These are phyloP conservation scores for Chlamydomonas reinhardtii DNA, from an alignment of 163 green algal species.

Conservation along the genomic window DNA sequence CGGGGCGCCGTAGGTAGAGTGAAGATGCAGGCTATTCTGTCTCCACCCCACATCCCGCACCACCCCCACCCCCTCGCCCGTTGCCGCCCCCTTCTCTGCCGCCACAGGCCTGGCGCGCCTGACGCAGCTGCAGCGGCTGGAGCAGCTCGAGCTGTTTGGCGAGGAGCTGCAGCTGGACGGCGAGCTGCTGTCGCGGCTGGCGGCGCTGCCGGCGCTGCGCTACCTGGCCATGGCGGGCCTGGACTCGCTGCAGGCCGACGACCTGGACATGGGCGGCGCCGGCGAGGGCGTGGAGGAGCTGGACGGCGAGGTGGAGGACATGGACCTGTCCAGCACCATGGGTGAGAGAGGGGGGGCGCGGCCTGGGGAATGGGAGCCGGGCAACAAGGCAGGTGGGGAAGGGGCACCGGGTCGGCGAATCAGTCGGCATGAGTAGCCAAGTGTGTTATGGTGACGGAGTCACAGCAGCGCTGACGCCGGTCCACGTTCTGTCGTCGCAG, in stretches of 20 bases:
- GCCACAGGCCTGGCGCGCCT: slow-evolving; percentile 42
- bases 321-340: slow-evolving; percentile 34
- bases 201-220: slow-evolving; percentile 30
- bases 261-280: neutral
- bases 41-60: too few species aligned
- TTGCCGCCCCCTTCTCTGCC: neutral
- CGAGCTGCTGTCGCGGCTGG: slow-evolving; percentile 34
- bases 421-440: too few species aligned
- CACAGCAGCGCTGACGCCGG: too few species aligned
- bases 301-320: slow-evolving; percentile 41
- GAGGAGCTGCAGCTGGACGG: slow-evolving; percentile 51
- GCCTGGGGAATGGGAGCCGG: too few species aligned
- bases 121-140: slow-evolving; percentile 28
- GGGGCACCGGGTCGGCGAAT: too few species aligned
- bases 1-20: too few species aligned
- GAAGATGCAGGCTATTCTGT: too few species aligned
- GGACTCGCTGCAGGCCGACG: slow-evolving; percentile 44
- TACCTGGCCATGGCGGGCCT: slow-evolving; percentile 48
- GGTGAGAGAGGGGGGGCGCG: neutral
- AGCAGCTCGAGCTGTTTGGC: slow-evolving; percentile 49
- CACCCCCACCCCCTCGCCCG: too few species aligned
- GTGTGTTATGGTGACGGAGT: too few species aligned
- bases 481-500: neutral
- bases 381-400: neutral
- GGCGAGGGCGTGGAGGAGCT: neutral